Evolutionary conservation across 192 early-diverging fungal species (phyloP).

Genomic region (Funneliformis geosporum): DNA sequence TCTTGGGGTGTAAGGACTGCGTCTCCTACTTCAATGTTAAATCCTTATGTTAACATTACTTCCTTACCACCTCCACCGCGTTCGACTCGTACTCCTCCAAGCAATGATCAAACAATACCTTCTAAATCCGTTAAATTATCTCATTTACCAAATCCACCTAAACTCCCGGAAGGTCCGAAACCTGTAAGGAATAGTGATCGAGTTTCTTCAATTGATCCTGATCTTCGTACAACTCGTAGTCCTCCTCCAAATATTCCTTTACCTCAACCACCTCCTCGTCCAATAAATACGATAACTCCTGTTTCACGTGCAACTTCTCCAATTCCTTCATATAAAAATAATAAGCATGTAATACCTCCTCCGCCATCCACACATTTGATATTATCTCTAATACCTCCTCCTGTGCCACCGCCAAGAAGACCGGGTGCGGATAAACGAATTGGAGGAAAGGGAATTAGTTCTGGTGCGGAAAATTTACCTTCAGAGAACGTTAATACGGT

Average conservation of each 20-base stretch:
- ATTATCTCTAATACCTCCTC: neutral
- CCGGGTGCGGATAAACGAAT: neutral
- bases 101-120: neutral
- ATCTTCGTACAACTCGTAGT: neutral
- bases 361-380: neutral
- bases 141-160: neutral
- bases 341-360: neutral
- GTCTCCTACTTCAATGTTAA: neutral
- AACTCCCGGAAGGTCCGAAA: neutral
- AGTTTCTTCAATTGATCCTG: neutral
- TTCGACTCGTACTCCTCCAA: neutral
- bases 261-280: constrained; percentile 9
- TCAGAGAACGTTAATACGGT: neutral
- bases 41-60: neutral
- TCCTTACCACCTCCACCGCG: constrained; percentile 8
- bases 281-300: neutral
- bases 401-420: constrained; percentile 5
- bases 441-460: neutral
- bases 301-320: neutral
- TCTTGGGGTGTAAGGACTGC: neutral
- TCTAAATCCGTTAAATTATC: neutral
- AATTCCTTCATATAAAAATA: neutral
- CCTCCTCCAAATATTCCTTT: constrained; percentile 29
- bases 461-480: neutral
- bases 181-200: neutral